A percentile compares a stretch with the other conserved stretches of the same genome.
These are phyloP conservation scores for Juncus inflexus DNA, from an alignment of 176 grass and related monocot species.

Conservation along the genomic window DNA sequence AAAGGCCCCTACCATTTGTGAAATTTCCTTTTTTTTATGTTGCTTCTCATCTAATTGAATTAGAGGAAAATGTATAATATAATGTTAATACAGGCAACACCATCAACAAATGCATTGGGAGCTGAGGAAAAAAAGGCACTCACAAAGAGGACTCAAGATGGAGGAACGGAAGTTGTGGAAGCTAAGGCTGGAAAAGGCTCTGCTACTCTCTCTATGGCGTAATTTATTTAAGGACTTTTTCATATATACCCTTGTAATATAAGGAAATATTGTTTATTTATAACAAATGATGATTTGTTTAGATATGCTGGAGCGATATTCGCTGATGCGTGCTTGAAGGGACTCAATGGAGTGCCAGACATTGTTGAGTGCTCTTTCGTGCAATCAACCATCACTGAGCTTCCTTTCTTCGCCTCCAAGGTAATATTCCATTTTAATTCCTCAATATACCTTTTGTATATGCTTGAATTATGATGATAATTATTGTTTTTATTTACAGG, in stretches of 20 bases:
- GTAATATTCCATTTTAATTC: slow-evolving; percentile 26
- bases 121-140: slow-evolving; percentile 69
- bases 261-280: not conserved
- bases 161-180: slow-evolving; percentile 95
- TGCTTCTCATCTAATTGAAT: no score
- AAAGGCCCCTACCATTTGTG: not conserved
- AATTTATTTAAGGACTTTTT: slow-evolving; percentile 34
- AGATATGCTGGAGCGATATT: slow-evolving; percentile 97
- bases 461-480: not conserved
- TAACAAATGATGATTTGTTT: not conserved
- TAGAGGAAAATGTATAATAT: not conserved
- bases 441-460: not conserved
- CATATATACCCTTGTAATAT: not conserved
- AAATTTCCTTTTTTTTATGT: no score
- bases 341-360: slow-evolving; percentile 80
- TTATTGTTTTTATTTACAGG: slow-evolving; percentile 40
- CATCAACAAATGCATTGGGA: slow-evolving; percentile 56
- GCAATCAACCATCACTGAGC: slow-evolving; percentile 78
- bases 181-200: slow-evolving; percentile 97
- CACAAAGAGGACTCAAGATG: slow-evolving; percentile 95
- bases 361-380: slow-evolving; percentile 91
- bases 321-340: slow-evolving; percentile 98
- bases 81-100: slow-evolving; percentile 46
- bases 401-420: slow-evolving; percentile 98
- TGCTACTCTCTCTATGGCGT: slow-evolving; percentile 98